Percentiles rank a stretch among this genome's conserved stretches.
These are phyloP conservation scores for Colletotrichum echinochloae DNA, from an alignment of 2,329 filamentous ascomycete genomes.

Conservation along the genomic window DNA sequence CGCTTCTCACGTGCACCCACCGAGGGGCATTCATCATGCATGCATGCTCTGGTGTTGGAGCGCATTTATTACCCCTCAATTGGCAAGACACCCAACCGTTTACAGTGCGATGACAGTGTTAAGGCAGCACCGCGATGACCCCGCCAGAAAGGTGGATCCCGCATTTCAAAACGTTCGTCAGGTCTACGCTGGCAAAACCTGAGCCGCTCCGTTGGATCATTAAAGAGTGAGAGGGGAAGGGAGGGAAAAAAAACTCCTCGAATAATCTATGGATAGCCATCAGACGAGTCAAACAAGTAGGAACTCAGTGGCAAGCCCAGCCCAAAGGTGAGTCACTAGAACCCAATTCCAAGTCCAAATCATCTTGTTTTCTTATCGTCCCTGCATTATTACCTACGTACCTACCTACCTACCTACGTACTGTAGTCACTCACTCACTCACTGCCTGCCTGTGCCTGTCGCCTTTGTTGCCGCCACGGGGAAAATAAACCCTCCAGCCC, in stretches of 20 bases:
- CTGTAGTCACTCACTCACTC: not conserved
- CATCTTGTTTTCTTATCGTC: not conserved
- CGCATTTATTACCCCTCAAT: conserved; percentile 26
- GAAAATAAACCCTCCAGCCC: conserved; percentile 36
- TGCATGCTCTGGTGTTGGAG: not conserved
- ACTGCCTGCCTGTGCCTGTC: not conserved
- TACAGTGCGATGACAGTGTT: conserved; percentile 29
- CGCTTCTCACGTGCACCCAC: conserved; percentile 11
- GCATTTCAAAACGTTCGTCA: conserved; percentile 23
- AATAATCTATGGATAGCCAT: not conserved
- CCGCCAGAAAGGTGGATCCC: conserved; percentile 23
- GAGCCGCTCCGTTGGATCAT: conserved; percentile 7
- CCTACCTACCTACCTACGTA: not conserved
- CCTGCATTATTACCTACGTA: not conserved
- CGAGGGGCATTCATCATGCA: conserved; percentile 4
- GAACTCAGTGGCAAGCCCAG: conserved; percentile 1
- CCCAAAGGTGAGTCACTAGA: conserved; percentile 29
- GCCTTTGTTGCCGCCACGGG: not conserved
- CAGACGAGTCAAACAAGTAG: not conserved
- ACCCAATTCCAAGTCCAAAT: not conserved
- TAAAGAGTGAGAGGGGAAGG: not conserved
- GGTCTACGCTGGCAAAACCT: conserved; percentile 23
- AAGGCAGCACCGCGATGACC: conserved; percentile 11
- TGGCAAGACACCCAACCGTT: not conserved
- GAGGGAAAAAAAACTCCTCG: conserved; percentile 8